Evolutionary conservation across 2,329 filamentous ascomycete genomes (phyloP).

Genomic region (Dactylellina drechsleri): DNA sequence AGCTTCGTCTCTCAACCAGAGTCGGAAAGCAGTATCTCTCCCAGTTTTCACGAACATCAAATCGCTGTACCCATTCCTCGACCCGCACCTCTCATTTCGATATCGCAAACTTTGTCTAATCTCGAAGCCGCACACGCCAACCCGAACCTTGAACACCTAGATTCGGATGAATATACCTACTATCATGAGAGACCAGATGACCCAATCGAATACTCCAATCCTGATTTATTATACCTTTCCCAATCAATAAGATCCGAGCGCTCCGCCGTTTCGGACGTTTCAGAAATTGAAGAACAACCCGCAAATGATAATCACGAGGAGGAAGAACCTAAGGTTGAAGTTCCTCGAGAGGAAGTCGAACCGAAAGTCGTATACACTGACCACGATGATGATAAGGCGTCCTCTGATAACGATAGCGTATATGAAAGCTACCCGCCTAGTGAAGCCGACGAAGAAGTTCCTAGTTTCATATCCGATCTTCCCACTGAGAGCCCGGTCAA

Average conservation of each 20-base stretch:
- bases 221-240: conserved; percentile 42
- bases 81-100: conserved; percentile 18
- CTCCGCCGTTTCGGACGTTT: conserved; percentile 10
- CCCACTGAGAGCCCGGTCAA: neutral
- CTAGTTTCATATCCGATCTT: conserved; percentile 11
- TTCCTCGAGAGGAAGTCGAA: conserved; percentile 1
- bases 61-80: conserved; percentile 38
- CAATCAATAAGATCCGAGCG: conserved; percentile 17
- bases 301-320: neutral
- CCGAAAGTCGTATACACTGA: conserved; percentile 32
- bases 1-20: too few relatives aligned
- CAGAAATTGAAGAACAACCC: neutral
- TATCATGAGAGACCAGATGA: conserved; percentile 22
- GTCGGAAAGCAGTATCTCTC: neutral
- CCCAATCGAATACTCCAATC: conserved; percentile 37
- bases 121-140: conserved; percentile 15
- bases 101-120: conserved; percentile 44
- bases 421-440: conserved; percentile 51
- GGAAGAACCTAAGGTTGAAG: neutral
- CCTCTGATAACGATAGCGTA: conserved; percentile 34
- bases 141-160: neutral
- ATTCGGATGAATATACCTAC: conserved; percentile 31
- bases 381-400: conserved; percentile 4
- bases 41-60: conserved; percentile 1
- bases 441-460: conserved; percentile 33